Base-by-base conservation (phyloP, 1,284 basidiomycete genomes). In the Athelia sp. region DNA sequence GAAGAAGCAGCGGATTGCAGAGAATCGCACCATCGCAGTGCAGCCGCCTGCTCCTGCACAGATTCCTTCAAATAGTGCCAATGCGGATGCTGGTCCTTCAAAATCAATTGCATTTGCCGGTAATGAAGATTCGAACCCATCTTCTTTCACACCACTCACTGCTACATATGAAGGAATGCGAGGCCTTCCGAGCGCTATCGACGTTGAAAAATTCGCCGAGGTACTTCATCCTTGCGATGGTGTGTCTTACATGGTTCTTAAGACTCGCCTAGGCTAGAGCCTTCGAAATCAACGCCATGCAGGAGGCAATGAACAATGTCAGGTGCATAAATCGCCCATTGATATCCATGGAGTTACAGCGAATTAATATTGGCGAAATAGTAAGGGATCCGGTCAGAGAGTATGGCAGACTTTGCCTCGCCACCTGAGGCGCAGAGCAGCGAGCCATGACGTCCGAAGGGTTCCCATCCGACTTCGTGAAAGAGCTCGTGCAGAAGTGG, bases 341-440 rank as follows among this genome's bases (percentile, higher is more conserved):
- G n/a, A 1, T 24, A 15, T 21, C 6, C 36, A 9, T 9, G 9
- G 34, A 14, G 24, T 52, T 47, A 55, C 47, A 22, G 29, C 1
- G 3, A 43, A 15, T 24, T 56, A 66, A 66, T 17, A 58, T 62
- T 14, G 18, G 8, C n/a, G 18, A 8, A 15, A 17, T 34, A 82
- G 80, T 48, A 69, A 64, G 31, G 80, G 78, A 53, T 80, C 84
- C 21, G 89, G 84, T 0, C 83, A 89, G 52, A 76, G 94, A 50
- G 90, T 85, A 1, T 98, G 94, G 82, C 94, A 98, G 66, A 83
- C 87, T 14, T 75, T 97, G 9, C 94, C 94, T 10, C 78, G 94
- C 19, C 90, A 94, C 62, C 74, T 98, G 13, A 79, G 94, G 21
- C 79, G 94, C 26, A 77, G 94, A 58, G 93, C 94, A 10, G 94